A percentile compares a stretch with the other conserved stretches of the same genome.
phyloP scores from a whole-genome alignment of 176 grass and related monocot species.

The Musa beccarii region DNA sequence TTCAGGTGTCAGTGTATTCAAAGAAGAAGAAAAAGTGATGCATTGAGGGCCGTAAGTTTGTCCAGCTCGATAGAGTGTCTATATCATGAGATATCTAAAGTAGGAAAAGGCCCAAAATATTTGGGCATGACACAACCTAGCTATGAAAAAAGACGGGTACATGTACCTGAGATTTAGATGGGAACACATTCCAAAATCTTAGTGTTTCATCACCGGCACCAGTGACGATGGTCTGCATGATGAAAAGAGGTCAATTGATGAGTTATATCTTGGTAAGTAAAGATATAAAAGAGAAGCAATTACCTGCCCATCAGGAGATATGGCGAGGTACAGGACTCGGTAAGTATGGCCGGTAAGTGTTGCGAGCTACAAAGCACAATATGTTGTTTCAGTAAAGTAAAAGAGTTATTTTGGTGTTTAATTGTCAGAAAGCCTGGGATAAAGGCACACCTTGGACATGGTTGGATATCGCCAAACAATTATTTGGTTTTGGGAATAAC shows the following conservation, averaged over 20 bases:
- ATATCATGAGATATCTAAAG: not conserved
- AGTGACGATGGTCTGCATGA: constrained; percentile 80
- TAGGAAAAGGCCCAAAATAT: not conserved
- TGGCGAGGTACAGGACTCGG: constrained; percentile 89
- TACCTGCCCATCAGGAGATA: constrained; percentile 96
- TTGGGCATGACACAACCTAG: not conserved
- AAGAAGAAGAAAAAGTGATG: too few species aligned
- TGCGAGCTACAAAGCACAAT: constrained; percentile 54
- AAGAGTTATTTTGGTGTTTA: constrained; percentile 8
- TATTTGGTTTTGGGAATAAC: constrained; percentile 97
- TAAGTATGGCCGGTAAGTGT: constrained; percentile 84
- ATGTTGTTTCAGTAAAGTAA: not conserved
- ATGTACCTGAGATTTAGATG: constrained; percentile 88
- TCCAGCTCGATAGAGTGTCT: not conserved
- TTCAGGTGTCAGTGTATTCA: too few species aligned
- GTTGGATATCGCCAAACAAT: constrained; percentile 98
- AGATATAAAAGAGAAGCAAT: not conserved
- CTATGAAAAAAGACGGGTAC: not conserved
- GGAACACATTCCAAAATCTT: constrained; percentile 97
- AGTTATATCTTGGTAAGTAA: not conserved
- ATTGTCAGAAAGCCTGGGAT: not conserved
- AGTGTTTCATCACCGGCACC: constrained; percentile 95
- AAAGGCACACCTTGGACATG: constrained; percentile 73
- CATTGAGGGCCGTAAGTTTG: not conserved
- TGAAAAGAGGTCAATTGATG: not conserved